Evolutionary conservation across 768 basidiomycete species (phyloP).

Genomic region (Tulasnella sp.): DNA sequence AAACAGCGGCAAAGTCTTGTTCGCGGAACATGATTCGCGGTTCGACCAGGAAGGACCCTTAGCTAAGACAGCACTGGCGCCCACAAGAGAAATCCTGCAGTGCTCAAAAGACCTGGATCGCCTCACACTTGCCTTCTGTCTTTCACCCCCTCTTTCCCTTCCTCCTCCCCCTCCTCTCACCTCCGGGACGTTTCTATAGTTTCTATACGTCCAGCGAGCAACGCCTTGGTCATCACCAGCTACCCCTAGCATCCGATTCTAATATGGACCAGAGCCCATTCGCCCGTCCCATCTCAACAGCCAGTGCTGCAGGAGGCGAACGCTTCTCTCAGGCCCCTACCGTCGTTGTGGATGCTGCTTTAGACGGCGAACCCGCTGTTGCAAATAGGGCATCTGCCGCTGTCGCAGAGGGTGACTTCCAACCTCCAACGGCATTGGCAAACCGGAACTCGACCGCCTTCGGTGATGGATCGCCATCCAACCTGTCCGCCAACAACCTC

Average conservation of each 20-base stretch:
- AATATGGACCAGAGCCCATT: conserved; percentile 8
- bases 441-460: neutral
- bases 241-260: neutral
- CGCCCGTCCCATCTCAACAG: conserved; percentile 1
- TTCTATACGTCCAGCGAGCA: conserved; percentile 13
- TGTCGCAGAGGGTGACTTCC: neutral
- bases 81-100: neutral
- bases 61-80: neutral
- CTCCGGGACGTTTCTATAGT: neutral
- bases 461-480: neutral
- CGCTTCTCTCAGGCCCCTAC: neutral
- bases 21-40: too few species aligned
- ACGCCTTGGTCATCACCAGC: conserved; percentile 10
- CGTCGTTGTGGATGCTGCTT: neutral
- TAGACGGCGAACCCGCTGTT: neutral
- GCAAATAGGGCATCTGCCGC: neutral
- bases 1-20: too few species aligned
- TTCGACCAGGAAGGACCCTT: too few species aligned
- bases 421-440: neutral
- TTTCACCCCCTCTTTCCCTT: neutral
- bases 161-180: neutral
- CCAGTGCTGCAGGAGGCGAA: conserved; percentile 1
- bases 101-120: neutral
- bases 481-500: neutral
- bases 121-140: too few species aligned